Base-by-base conservation (phyloP, 345 rosid species). In the Kandelia obovata region DNA sequence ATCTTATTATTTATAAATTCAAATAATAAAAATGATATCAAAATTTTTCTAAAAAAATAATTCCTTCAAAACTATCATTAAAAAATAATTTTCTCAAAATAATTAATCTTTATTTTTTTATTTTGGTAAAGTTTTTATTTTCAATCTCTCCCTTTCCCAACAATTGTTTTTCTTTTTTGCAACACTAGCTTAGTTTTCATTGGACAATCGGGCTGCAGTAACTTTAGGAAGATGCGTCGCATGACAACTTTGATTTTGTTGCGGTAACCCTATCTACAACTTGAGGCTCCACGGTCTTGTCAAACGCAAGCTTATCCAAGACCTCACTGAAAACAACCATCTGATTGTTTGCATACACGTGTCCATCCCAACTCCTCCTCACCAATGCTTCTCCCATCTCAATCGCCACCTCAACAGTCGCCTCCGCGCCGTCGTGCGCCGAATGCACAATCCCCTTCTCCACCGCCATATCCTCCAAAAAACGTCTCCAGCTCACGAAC, bases 261-360 rank as follows among this genome's bases (percentile, higher is more conserved):
- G 49, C 16, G 17, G 49, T 15, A 43, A 5, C 23, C 0, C 16
- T 17, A 17, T 70, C 23, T 15, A 25, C 31, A 15, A 17, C 30
- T 20, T 55, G 25, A 15, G 21, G 31, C 51, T 64, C 65, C 0
- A 47, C 56, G 16, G 31, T 58, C 64, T 74, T 56, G n/a, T 74
- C 70, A 13, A 26, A 64, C n/a, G 19, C 61, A 1, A 69, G 25
- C 60, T 23, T 26, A 19, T 74, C 69, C 65, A 74, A 19, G 0
- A 74, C 69, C 58, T 74, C 64, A 0, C 53, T 17, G 31, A 62
- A 4, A 35, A 39, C 35, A 15, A 23, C 65, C 55, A 37, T 19
- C 20, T 65, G 47, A 63, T 74, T 74, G 6, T 56, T 62, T 0
- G 61, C 78, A 26, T 62, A 64, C 69, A 58, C 78, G 53, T 13